Conservation (phyloP, 2,329 filamentous ascomycete genomes). For the Diaporthe destruens region DNA sequence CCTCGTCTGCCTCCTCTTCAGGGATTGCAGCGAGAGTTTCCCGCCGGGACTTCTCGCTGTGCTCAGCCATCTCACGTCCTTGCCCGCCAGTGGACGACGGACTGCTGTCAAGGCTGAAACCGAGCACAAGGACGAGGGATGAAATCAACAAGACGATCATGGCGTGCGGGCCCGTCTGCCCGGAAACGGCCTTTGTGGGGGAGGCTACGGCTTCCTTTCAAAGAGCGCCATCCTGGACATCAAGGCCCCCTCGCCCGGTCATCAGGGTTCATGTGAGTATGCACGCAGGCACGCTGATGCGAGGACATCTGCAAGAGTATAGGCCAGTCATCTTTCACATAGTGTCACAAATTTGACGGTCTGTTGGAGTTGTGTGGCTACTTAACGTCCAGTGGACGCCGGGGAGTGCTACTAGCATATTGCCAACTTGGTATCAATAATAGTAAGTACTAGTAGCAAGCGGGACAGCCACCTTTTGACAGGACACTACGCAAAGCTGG, state of each 20-base stretch:
- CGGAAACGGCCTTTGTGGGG: neutral
- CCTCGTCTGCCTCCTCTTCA: neutral
- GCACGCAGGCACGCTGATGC: neutral
- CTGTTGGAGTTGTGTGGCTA: no score
- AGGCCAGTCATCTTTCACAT: no score
- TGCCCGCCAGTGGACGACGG: neutral
- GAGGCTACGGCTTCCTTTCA: neutral
- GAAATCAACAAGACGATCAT: conserved; percentile 30
- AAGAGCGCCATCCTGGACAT: conserved; percentile 2
- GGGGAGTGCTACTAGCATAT: neutral
- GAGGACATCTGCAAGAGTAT: neutral
- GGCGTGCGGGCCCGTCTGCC: conserved; percentile 2
- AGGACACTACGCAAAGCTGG: neutral
- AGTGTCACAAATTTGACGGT: neutral
- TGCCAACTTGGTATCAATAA: no score
- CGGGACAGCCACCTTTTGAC: neutral
- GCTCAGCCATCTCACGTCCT: neutral
- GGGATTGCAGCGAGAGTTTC: neutral
- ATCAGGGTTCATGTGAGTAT: conserved; percentile 23
- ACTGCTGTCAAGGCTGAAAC: conserved; percentile 17
- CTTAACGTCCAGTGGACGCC: neutral
- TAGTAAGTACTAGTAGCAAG: no score
- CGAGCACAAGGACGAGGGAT: conserved; percentile 15
- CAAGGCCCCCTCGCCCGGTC: conserved; percentile 20
- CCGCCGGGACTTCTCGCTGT: neutral